Evolutionary conservation across 2,329 filamentous ascomycete genomes (phyloP).

Genomic region (Bipolaris cookei): DNA sequence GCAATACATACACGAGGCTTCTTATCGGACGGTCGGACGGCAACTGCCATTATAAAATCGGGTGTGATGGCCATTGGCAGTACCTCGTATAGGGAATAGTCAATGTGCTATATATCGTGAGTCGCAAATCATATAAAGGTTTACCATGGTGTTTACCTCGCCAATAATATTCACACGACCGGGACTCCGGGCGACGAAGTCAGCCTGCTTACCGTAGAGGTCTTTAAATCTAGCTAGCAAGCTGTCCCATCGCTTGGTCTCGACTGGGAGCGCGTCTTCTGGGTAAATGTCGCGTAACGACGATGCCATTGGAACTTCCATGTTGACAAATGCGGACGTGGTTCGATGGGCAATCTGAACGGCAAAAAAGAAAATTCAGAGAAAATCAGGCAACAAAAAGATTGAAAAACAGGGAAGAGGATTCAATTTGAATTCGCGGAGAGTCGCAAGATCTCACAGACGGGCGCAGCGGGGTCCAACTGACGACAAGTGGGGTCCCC

Average conservation of each 20-base stretch:
- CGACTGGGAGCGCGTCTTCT: constrained; percentile 68
- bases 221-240: constrained; percentile 74
- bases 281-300: constrained; percentile 86
- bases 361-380: neutral
- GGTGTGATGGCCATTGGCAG: constrained; percentile 94
- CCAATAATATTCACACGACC: constrained; percentile 98
- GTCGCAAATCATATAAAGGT: neutral
- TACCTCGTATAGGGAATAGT: constrained; percentile 96
- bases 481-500: constrained; percentile 31
- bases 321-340: constrained; percentile 18
- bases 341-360: neutral
- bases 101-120: constrained; percentile 72
- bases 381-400: constrained; percentile 1
- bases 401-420: constrained; percentile 2
- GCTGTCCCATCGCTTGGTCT: constrained; percentile 76
- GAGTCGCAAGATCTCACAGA: constrained; percentile 29
- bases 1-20: constrained; percentile 73
- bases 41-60: constrained; percentile 87
- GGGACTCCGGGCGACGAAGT: constrained; percentile 87
- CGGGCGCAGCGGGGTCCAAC: constrained; percentile 28
- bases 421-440: constrained; percentile 19
- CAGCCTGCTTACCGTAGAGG: constrained; percentile 71
- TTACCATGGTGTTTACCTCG: constrained; percentile 58
- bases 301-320: constrained; percentile 73
- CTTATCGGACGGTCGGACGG: constrained; percentile 59